Conservation (phyloP, 192 early-diverging fungal genomes). For the Coemansia sp. region DNA sequence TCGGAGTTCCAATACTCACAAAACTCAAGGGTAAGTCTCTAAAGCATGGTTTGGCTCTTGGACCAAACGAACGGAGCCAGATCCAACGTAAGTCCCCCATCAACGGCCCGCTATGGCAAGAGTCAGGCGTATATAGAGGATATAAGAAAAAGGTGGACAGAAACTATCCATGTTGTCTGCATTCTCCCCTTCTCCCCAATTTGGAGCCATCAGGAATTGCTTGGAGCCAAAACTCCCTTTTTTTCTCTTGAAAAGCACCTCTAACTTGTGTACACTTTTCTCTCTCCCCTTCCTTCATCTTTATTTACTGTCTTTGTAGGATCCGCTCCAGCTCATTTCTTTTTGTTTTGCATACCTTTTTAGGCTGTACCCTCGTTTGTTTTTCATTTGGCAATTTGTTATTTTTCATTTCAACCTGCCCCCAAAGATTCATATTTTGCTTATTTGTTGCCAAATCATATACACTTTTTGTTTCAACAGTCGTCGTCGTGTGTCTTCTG, state of each 20-base stretch:
- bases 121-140: background rate
- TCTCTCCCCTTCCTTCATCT: too few species aligned
- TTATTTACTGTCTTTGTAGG: too few species aligned
- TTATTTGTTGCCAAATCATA: background rate
- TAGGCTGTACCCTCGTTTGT: background rate
- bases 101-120: background rate
- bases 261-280: background rate
- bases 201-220: background rate
- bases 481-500: background rate
- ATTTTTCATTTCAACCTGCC: background rate
- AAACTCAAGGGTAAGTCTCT: background rate
- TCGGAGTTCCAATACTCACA: background rate
- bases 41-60: background rate
- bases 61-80: background rate
- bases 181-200: background rate
- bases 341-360: background rate
- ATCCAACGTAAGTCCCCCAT: too few species aligned
- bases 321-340: background rate
- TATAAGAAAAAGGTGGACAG: background rate
- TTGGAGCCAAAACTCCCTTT: background rate
- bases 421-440: background rate
- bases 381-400: background rate
- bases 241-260: background rate
- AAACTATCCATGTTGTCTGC: background rate
- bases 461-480: background rate